Evolutionary conservation across 2,329 filamentous ascomycete species (phyloP), one percentile per base, ranked within the genome.

Genomic region (Dactylonectria estremocensis): DNA sequence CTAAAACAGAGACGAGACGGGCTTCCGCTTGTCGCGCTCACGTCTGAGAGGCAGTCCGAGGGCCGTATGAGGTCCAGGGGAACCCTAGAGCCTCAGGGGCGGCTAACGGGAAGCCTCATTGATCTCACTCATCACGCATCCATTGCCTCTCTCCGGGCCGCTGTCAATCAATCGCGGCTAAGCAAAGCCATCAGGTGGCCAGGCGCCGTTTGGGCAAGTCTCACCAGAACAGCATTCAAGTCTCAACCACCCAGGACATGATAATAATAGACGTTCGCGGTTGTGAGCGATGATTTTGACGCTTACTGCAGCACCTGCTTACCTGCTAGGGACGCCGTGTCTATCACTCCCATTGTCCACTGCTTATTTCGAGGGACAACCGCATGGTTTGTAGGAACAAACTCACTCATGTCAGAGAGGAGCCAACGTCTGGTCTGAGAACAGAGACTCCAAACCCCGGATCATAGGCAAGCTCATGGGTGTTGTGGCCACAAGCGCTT

Each of bases 191-290:
- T n/a, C 50, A n/a, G 50, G 20, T 57, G 52, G 50, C 61, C 54
- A 66, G 50, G 55, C 46, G 58, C 58, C 28, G 66, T 67, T 73
- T 43, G 58, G 58, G 64, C 65, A 45, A 66, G 54, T 74, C 71
- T 72, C 68, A 61, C 69, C 59, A 33, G 54, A 64, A 46, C 54
- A 66, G 40, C 55, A 69, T 63, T 63, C 48, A 55, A 61, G 48
- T 71, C 58, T 73, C 60, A 61, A 48, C 53, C 43, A 61, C 24
- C 64, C 60, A 57, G 69, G 66, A 70, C 68, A 69, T 57, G n/a
- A n/a, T n/a, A n/a, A 69, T 28, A 28, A 28, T 28, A 28, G 24
- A 28, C 24, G 7, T 28, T 7, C 24, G 4, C 7, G 24, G 24
- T 45, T 45, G 40, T 22, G 43, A 40, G 33, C 35, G 28, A 49